Evolutionary conservation across 2,329 filamentous ascomycete genomes (phyloP), one percentile per base, ranked within the genome.

Genomic region (Phaeosphaeriaceae sp.): DNA sequence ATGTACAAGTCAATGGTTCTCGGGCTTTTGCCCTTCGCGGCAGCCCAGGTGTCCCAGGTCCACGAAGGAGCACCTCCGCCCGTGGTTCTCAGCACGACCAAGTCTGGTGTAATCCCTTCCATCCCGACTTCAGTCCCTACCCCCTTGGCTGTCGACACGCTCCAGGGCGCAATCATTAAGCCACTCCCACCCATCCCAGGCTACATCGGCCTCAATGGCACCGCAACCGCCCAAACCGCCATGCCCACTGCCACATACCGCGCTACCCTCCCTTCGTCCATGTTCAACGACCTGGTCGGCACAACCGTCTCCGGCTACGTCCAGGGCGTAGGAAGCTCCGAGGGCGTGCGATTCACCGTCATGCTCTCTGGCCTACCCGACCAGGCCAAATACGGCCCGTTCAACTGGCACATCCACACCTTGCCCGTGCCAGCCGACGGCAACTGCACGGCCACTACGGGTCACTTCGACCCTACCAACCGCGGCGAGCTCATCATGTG

Each of bases 351-450:
- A 36, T 76, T 82, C 56, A 72, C 73, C 33, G 65, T 81, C 55
- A 71, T 70, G 58, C 59, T 82, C 50, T 68, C 68, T 48, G 73
- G 75, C 44, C 69, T 82, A 5, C 80, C 80, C 17, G 40, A 58
- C 2, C 63, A 66, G 41, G 56, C 63, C 3, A 25, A 51, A 10
- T 69, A 61, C 46, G 65, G 67, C 2, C 68, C 66, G 5, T 71
- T 69, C 48, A 52, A 54, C 21, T 80, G 79, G 67, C 74, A 79
- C 64, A 76, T 81, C 58, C 76, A 80, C 67, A 62, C 75, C 19
- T 61, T 71, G n/a, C 71, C 76, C 1, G 67, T 80, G 7, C 72
- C 71, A 7, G 46, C 62, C 0, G 66, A 74, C 45, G 75, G 78
- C 27, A 80, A 78, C 63, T 81, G 79, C 67, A 73, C 74, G 4